phyloP scores from a whole-genome alignment of 2,329 filamentous ascomycete genomes.

The Penicillium decumbens region DNA sequence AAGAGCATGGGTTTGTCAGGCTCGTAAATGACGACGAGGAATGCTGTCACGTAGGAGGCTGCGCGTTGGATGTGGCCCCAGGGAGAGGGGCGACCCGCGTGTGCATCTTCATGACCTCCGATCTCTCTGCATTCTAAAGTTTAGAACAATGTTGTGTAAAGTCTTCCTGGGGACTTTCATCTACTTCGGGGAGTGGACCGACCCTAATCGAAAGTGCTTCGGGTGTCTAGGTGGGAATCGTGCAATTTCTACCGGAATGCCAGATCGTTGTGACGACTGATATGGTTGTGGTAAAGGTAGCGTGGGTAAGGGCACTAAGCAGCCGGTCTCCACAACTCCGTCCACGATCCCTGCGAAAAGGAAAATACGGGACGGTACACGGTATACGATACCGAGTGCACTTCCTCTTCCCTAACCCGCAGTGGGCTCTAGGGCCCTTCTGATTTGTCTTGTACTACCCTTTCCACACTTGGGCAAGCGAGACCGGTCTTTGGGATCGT shows the following conservation, averaged over 20 bases:
- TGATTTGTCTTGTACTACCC: slow-evolving; percentile 6
- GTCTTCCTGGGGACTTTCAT: background rate
- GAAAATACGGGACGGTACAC: slow-evolving; percentile 8
- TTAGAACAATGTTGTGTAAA: slow-evolving; percentile 14
- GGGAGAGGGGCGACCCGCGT: background rate
- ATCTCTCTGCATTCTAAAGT: background rate
- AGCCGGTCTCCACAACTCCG: slow-evolving; percentile 14
- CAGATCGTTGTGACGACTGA: slow-evolving; percentile 8
- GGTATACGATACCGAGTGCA: background rate
- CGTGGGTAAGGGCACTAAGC: slow-evolving; percentile 15
- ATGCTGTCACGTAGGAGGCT: slow-evolving; percentile 18
- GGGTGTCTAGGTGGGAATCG: background rate
- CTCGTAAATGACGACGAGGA: slow-evolving; percentile 11
- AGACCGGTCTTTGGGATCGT: background rate
- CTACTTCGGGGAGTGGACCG: background rate
- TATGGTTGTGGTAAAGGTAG: slow-evolving; percentile 19
- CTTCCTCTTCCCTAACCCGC: background rate
- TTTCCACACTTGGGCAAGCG: background rate
- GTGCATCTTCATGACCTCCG: slow-evolving; percentile 1
- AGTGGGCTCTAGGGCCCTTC: background rate
- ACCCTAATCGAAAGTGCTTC: background rate
- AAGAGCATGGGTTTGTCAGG: background rate
- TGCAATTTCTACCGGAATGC: background rate
- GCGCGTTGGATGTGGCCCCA: slow-evolving; percentile 3
- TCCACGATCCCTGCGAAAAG: slow-evolving; percentile 18